phyloP scores from a whole-genome alignment of 2,329 filamentous ascomycete genomes.

The Plectosphaerella plurivora region DNA sequence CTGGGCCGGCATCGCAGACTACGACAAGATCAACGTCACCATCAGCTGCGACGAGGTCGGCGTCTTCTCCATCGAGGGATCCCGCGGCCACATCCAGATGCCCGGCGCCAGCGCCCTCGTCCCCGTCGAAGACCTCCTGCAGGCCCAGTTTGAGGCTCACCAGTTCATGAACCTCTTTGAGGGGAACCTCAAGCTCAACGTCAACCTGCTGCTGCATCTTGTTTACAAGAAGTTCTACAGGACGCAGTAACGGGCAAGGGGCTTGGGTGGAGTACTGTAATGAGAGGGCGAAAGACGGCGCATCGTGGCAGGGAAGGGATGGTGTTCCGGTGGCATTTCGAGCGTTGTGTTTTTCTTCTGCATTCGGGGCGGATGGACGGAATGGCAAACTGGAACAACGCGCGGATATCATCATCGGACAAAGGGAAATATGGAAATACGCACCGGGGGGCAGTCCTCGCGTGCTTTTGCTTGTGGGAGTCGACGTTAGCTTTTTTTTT shows the following conservation, averaged over 20 bases:
- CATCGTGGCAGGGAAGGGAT: too few species aligned
- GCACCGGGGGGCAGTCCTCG: too few species aligned
- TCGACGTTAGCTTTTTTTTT: too few species aligned
- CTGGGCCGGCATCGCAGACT: conserved; percentile 85
- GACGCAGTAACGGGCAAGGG: conserved; percentile 46
- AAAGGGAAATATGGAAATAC: too few species aligned
- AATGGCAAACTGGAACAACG: too few species aligned
- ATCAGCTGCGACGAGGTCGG: conserved; percentile 93
- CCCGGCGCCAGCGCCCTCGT: conserved; percentile 87
- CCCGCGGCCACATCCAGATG: conserved; percentile 89
- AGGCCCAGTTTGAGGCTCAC: conserved; percentile 95
- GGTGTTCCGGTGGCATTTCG: too few species aligned
- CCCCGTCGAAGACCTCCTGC: conserved; percentile 86
- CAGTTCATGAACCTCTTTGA: conserved; percentile 96
- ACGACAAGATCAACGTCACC: conserved; percentile 89
- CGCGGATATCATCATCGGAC: too few species aligned
- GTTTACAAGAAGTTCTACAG: conserved; percentile 99
- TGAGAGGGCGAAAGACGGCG: too few species aligned
- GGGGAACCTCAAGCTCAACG: conserved; percentile 79
- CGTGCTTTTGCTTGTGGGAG: too few species aligned
- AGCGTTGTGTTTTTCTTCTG: background rate
- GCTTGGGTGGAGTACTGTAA: background rate
- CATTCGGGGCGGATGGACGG: background rate
- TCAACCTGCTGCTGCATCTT: conserved; percentile 93
- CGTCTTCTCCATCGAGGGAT: conserved; percentile 88